A percentile compares a stretch with the other conserved stretches of the same genome.
Evolutionary conservation across 257 asterid genomes (phyloP).

Genomic region (Przewalskia tangutica): DNA sequence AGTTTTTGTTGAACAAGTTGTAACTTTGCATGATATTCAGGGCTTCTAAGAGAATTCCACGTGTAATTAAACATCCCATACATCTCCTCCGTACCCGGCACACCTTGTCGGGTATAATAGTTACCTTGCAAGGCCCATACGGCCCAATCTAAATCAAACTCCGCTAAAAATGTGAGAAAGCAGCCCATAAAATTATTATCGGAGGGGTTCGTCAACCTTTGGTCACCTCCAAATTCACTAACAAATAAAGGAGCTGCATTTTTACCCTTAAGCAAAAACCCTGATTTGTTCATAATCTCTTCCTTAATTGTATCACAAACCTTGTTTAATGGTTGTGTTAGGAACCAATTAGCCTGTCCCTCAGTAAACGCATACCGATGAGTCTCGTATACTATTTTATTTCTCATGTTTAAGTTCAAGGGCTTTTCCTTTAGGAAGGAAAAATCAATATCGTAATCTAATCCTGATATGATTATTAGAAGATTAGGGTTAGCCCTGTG

Average conservation of each 20-base stretch:
- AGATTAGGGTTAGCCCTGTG: slow-evolving; percentile 32
- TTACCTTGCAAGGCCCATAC: slow-evolving; percentile 41
- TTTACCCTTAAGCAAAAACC: slow-evolving; percentile 24
- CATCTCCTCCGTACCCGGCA: slow-evolving; percentile 23
- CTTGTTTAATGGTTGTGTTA: slow-evolving; percentile 8
- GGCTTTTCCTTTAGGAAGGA: slow-evolving; percentile 26
- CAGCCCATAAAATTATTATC: slow-evolving; percentile 52
- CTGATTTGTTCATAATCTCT: slow-evolving; percentile 16
- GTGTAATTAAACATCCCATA: slow-evolving; percentile 24
- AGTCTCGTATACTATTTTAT: slow-evolving; percentile 39
- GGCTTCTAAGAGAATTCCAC: slow-evolving; percentile 38
- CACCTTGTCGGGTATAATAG: slow-evolving; percentile 38
- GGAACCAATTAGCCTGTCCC: slow-evolving; percentile 16
- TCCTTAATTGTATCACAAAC: slow-evolving; percentile 18
- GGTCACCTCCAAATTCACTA: slow-evolving; percentile 58
- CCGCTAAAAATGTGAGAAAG: slow-evolving; percentile 38
- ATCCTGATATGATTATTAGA: slow-evolving; percentile 40
- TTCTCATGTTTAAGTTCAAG: background rate
- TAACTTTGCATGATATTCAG: slow-evolving; percentile 25
- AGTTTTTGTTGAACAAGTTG: slow-evolving; percentile 32
- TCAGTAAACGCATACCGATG: slow-evolving; percentile 37
- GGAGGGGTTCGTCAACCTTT: slow-evolving; percentile 26
- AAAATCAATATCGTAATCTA: slow-evolving; percentile 29
- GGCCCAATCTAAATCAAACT: slow-evolving; percentile 60
- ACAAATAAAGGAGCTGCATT: slow-evolving; percentile 38